Base-by-base conservation (phyloP, 352 stramenopile genomes). In the Peronospora tabacina region DNA sequence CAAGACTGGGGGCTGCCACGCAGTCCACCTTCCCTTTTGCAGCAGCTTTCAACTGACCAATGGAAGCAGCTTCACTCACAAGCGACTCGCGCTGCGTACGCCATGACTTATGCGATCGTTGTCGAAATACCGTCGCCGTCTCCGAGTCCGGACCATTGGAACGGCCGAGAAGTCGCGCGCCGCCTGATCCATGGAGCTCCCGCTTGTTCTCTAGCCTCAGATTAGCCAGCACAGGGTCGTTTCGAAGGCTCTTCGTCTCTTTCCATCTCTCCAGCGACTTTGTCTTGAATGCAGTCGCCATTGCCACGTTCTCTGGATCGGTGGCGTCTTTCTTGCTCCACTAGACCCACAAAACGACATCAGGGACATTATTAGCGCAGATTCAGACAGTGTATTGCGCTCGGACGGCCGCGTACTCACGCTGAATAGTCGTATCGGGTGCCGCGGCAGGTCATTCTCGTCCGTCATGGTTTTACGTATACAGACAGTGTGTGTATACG, bases 31-130 rank as follows among this genome's bases (percentile, higher is more conserved):
- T 44, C n/a, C 1, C 34, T 3, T 28, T 8, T 7, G n/a, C 16
- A 19, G 26, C 20, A 7, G 38, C 12, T 7, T 57, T 53, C 2
- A 37, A 41, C 42, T 62, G 37, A 3, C 28, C 51, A 40, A 72
- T 72, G 10, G 43, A 26, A 7, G 43, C 40, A n/a, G 63, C 61
- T 59, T 79, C 49, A 5, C 54, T 30, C 22, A 62, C 50, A 29
- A 89, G 47, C 33, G 71, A 45, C 4, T 77, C 55, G 30, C 65
- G 68, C 51, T 87, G 75, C 11, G 69, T 69, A 15, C 60, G 71
- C 78, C 78, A 89, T 45, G 75, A 87, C 24, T 78, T 72, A 30
- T 70, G 63, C 22, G 75, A 87, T 2, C 73, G 68, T 51, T 71
- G 56, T 7, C 77, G 68, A 55, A 89, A 89, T 2, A 51, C 15